Conservation (phyloP, 2,329 filamentous ascomycete species). For the Ilyonectria mors-panacis region DNA sequence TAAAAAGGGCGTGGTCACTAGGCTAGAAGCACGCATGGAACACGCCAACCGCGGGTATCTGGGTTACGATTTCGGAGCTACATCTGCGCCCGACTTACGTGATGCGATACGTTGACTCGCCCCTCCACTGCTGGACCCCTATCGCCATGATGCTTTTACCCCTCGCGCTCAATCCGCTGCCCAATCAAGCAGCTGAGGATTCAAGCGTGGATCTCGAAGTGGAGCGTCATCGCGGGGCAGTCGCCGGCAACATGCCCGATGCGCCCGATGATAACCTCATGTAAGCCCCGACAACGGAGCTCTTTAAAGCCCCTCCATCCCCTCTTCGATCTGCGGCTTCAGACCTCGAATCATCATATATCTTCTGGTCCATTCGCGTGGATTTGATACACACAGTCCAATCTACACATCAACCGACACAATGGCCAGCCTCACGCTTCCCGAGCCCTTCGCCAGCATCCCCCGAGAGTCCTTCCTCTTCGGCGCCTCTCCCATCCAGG, state of each 20-base stretch:
- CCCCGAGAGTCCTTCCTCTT: slow-evolving; percentile 74
- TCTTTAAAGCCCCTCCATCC: slow-evolving; percentile 13
- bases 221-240: slow-evolving; percentile 26
- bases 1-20: slow-evolving; percentile 7
- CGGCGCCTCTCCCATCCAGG: slow-evolving; percentile 78
- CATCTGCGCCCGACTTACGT: slow-evolving; percentile 18
- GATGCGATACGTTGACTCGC: slow-evolving; percentile 11
- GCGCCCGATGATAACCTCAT: slow-evolving; percentile 24
- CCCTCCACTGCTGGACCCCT: slow-evolving; percentile 10
- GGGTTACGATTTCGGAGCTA: slow-evolving; percentile 16
- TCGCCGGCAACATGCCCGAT: slow-evolving; percentile 17
- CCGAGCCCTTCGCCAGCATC: slow-evolving; percentile 74
- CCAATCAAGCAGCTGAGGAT: slow-evolving; percentile 24
- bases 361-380: not conserved
- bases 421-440: slow-evolving; percentile 62
- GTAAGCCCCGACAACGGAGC: slow-evolving; percentile 27
- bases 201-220: slow-evolving; percentile 13
- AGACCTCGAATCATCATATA: not conserved
- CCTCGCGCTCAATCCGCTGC: slow-evolving; percentile 6
- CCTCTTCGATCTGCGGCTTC: not conserved
- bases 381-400: not conserved
- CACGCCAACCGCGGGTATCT: not conserved
- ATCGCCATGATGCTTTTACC: slow-evolving; percentile 6
- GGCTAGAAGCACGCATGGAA: slow-evolving; percentile 12
- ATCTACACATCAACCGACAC: slow-evolving; percentile 4